A percentile compares a stretch with the other conserved stretches of the same genome.
Conservation (phyloP, 2,329 filamentous ascomycete genomes). For the Aspergillus proliferans region DNA sequence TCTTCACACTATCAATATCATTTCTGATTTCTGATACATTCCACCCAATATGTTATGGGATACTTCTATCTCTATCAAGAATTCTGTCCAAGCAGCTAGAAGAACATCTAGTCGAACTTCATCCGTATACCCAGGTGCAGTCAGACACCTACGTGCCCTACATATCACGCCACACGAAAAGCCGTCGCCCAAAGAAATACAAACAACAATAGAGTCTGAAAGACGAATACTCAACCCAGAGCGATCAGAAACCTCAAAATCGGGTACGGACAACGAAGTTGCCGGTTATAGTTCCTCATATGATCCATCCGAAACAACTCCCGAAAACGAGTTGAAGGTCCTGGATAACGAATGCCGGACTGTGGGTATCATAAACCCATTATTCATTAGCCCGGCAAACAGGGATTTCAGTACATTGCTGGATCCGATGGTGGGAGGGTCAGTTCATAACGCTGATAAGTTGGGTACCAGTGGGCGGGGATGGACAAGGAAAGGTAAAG, state of each 20-base stretch:
- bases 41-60: neutral
- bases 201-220: slow-evolving; percentile 7
- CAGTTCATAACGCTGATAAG: slow-evolving; percentile 8
- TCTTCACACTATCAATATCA: neutral
- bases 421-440: slow-evolving; percentile 12
- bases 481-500: slow-evolving; percentile 18
- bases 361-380: slow-evolving; percentile 13
- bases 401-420: slow-evolving; percentile 14
- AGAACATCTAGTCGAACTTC: neutral
- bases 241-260: slow-evolving; percentile 16
- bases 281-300: slow-evolving; percentile 20
- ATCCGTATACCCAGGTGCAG: neutral
- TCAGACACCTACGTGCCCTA: neutral
- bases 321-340: slow-evolving; percentile 14
- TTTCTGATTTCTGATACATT: neutral
- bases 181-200: neutral
- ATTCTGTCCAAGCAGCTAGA: neutral
- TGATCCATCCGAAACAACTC: slow-evolving; percentile 17
- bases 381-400: slow-evolving; percentile 20
- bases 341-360: slow-evolving; percentile 17
- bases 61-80: neutral
- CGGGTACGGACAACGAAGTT: slow-evolving; percentile 23
- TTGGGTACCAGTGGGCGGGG: slow-evolving; percentile 15
- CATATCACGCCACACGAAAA: neutral
- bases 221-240: slow-evolving; percentile 14